Evolutionary conservation across 1,284 basidiomycete species (phyloP).

Genomic region (Heterobasidion occidentale): DNA sequence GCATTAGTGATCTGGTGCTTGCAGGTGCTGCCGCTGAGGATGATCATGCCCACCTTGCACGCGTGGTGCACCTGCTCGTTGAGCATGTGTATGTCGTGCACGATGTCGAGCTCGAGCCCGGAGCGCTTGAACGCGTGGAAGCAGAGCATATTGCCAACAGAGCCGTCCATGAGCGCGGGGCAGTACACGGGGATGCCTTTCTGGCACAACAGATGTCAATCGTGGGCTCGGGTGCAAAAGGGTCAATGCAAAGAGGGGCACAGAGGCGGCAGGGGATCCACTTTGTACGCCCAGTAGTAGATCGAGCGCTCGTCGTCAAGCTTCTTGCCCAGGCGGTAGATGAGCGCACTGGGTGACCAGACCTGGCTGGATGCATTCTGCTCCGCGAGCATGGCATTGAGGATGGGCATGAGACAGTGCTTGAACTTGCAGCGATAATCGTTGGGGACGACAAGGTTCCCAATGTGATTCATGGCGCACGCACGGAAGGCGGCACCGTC

Average conservation of each 20-base stretch:
- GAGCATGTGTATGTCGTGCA: conserved; percentile 86
- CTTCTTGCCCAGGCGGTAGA: too few species aligned
- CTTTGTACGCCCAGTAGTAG: conserved; percentile 99
- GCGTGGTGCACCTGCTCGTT: conserved; percentile 89
- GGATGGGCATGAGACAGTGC: too few species aligned
- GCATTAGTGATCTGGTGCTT: conserved; percentile 99
- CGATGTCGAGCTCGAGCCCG: conserved; percentile 89
- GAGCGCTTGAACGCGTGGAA: conserved; percentile 95
- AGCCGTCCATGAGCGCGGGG: conserved; percentile 96
- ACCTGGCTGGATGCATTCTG: too few species aligned
- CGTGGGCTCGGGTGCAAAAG: conserved; percentile 19
- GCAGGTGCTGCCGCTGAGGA: conserved; percentile 96
- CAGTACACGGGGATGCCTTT: conserved; percentile 99
- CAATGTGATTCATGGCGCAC: too few species aligned
- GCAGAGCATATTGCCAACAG: conserved; percentile 98
- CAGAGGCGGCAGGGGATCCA: conserved; percentile 32
- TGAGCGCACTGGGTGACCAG: too few species aligned
- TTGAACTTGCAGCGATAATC: too few species aligned
- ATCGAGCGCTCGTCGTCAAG: too few species aligned
- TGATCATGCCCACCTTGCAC: conserved; percentile 96
- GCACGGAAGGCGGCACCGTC: too few species aligned
- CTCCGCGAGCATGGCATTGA: too few species aligned
- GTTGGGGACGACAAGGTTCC: too few species aligned
- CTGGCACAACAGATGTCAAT: conserved; percentile 32
- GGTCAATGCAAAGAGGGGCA: conserved; percentile 10